Conservation (phyloP, 2,329 filamentous ascomycete genomes). For the Penicillium sp. region DNA sequence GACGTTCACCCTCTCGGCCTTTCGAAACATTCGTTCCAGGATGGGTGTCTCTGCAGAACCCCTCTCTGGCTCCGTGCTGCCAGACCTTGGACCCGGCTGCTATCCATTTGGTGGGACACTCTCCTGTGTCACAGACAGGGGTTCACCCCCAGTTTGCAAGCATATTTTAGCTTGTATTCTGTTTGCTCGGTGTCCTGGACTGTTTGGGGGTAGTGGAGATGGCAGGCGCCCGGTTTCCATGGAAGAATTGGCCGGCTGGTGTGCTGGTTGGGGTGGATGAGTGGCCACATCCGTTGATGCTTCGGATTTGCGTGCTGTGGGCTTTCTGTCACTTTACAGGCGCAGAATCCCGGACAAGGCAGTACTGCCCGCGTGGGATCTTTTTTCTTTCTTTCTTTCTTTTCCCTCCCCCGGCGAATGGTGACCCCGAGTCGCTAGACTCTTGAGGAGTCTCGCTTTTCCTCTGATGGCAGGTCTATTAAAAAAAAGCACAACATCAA, state of each 20-base stretch:
- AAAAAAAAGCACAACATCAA: not conserved
- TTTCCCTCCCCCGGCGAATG: too few species aligned
- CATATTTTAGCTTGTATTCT: conserved; percentile 84
- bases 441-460: not conserved
- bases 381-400: not conserved
- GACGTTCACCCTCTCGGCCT: conserved; percentile 74
- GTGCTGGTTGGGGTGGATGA: conserved; percentile 47
- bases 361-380: not conserved
- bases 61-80: conserved; percentile 6
- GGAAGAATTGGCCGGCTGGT: conserved; percentile 74
- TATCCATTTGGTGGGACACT: conserved; percentile 42
- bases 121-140: conserved; percentile 19
- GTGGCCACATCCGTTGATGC: not conserved
- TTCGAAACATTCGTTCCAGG: conserved; percentile 46
- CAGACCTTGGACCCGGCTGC: conserved; percentile 7
- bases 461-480: not conserved
- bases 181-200: conserved; percentile 61
- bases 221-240: conserved; percentile 52
- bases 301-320: not conserved
- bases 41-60: conserved; percentile 7
- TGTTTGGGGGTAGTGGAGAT: conserved; percentile 60
- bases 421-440: not conserved
- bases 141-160: conserved; percentile 65
- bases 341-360: not conserved
- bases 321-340: not conserved